Conservation (phyloP, 441 rosid species). For the Euphorbia schlechtendalii region DNA sequence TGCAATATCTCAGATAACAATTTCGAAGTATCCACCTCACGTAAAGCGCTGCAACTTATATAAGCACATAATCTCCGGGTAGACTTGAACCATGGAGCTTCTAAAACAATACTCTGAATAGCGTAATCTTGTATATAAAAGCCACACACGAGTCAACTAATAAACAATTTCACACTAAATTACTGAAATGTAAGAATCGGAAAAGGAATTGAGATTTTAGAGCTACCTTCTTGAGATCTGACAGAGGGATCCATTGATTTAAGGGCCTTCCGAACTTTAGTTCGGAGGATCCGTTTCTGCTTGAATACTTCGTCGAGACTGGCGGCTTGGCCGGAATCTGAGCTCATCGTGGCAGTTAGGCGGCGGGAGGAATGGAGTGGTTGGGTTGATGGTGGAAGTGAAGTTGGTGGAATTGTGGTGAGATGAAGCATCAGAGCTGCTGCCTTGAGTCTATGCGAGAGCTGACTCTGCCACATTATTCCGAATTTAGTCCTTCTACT, state of each 20-base stretch:
- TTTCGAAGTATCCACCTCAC: constrained; percentile 72
- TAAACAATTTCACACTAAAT: no score
- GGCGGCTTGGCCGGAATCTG: constrained; percentile 18
- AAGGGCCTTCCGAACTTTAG: constrained; percentile 63
- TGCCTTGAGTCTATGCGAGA: constrained; percentile 4
- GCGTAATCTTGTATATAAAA: no score
- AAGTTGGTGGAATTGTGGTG: constrained; percentile 7
- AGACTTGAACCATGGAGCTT: constrained; percentile 79
- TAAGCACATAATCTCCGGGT: constrained; percentile 70
- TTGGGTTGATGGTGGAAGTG: not conserved
- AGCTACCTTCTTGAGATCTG: constrained; percentile 58
- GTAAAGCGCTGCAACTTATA: constrained; percentile 66
- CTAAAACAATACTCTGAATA: constrained; percentile 60
- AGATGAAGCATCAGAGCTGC: constrained; percentile 13
- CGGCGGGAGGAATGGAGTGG: not conserved
- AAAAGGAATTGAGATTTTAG: not conserved
- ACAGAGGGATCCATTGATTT: constrained; percentile 70
- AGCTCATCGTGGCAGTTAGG: constrained; percentile 27
- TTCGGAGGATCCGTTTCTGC: constrained; percentile 54
- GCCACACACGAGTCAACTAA: no score
- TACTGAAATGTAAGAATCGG: no score
- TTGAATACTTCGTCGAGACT: constrained; percentile 35
- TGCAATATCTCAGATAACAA: constrained; percentile 46
- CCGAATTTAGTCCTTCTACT: not conserved
- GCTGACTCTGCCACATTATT: constrained; percentile 12